These are phyloP conservation scores for Panellus pusillus DNA, from an alignment of 768 basidiomycete genomes.

Conservation along the genomic window DNA sequence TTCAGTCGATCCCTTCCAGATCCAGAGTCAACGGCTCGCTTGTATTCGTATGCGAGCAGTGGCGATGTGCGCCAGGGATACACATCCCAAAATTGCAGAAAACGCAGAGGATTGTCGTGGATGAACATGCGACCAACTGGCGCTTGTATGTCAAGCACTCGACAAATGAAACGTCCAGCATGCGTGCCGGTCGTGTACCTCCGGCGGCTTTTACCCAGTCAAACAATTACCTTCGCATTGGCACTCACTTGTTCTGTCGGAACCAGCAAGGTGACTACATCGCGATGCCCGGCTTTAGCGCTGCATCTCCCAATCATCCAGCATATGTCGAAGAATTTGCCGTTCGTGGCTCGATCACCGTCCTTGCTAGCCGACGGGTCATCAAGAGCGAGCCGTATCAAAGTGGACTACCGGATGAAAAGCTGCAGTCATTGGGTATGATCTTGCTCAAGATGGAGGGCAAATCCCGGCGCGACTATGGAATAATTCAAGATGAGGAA, in stretches of 20 bases:
- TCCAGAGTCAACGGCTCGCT: neutral
- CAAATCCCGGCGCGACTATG: neutral
- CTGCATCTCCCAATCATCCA: neutral
- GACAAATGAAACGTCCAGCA: neutral
- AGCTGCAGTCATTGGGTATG: neutral
- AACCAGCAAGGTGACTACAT: constrained; percentile 3
- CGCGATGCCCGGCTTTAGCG: neutral
- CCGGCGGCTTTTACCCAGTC: constrained; percentile 1
- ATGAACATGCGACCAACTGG: constrained; percentile 2
- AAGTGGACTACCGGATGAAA: constrained; percentile 7
- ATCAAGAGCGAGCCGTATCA: neutral
- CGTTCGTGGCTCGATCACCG: neutral
- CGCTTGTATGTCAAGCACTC: constrained; percentile 3
- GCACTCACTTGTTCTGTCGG: constrained; percentile 6
- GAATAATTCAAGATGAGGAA: neutral
- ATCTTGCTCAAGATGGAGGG: constrained; percentile 3
- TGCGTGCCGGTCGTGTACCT: neutral
- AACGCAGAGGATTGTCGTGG: neutral
- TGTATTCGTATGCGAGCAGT: neutral
- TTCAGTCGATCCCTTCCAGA: too few species aligned
- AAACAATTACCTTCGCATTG: constrained; percentile 12
- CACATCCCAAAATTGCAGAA: neutral
- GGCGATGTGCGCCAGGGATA: neutral
- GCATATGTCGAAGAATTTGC: constrained; percentile 15
- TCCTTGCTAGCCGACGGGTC: neutral